Conservation (phyloP, 1,284 basidiomycete species). For the Cystobasidiaceae sp. region DNA sequence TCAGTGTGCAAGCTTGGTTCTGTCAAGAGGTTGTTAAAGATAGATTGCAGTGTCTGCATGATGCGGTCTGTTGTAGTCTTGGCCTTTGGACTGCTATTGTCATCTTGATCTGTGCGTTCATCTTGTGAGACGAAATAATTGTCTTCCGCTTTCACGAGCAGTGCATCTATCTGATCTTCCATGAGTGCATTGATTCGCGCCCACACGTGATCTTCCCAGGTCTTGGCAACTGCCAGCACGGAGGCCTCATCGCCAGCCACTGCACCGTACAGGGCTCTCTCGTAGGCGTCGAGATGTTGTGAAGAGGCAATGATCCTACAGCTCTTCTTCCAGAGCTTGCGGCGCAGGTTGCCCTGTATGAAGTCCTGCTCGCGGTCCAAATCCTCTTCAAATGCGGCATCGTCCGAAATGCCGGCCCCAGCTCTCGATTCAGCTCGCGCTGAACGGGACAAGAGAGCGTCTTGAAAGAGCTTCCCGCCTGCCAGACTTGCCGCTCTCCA, state of each 20-base stretch:
- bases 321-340: constrained; percentile 76
- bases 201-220: constrained; percentile 96
- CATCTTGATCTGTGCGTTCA: background rate
- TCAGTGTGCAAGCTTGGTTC: constrained; percentile 46
- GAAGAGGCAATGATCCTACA: constrained; percentile 64
- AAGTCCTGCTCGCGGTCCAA: constrained; percentile 56
- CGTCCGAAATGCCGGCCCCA: background rate
- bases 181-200: constrained; percentile 77
- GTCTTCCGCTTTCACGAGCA: constrained; percentile 10
- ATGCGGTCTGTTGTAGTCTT: background rate
- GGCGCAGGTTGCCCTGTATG: constrained; percentile 73
- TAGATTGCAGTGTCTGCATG: constrained; percentile 20
- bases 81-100: background rate
- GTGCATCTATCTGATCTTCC: constrained; percentile 68
- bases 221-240: constrained; percentile 68
- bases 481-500: constrained; percentile 85
- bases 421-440: background rate
- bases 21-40: constrained; percentile 33
- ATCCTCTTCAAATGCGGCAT: constrained; percentile 19
- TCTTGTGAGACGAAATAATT: background rate
- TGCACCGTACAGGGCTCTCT: constrained; percentile 80
- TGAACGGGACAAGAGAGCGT: constrained; percentile 54
- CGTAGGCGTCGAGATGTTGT: constrained; percentile 51
- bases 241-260: constrained; percentile 76
- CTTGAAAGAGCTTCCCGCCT: constrained; percentile 67